phyloP scores from a whole-genome alignment of 331 rosid genomes.

The Rhamnella rubrinervis region DNA sequence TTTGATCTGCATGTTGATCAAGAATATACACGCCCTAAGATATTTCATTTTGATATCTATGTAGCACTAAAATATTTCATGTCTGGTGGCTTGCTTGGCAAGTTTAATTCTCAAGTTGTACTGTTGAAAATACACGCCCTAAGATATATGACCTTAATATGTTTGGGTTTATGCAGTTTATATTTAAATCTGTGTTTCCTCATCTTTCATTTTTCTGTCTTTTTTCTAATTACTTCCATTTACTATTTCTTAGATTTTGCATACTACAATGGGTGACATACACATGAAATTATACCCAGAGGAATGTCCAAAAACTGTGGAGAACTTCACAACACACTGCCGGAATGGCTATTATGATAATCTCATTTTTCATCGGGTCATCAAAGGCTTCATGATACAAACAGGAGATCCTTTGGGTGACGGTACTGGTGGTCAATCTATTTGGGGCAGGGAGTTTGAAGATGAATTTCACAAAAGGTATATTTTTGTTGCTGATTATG shows the following conservation, averaged over 20 bases:
- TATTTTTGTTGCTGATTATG: background rate
- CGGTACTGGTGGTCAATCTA: conserved; percentile 97
- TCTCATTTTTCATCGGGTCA: conserved; percentile 93
- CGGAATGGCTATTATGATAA: conserved; percentile 91
- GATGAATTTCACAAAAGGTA: conserved; percentile 99
- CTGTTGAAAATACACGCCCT: background rate
- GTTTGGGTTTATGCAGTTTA: background rate
- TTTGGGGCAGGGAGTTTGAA: conserved; percentile 99
- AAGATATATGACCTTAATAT: background rate
- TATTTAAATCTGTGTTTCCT: background rate
- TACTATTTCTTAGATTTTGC: conserved; percentile 59
- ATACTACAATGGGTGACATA: conserved; percentile 94
- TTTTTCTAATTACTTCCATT: conserved; percentile 4
- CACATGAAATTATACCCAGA: conserved; percentile 94
- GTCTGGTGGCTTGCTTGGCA: no score
- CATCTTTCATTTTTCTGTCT: background rate
- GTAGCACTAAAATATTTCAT: no score
- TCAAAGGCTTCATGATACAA: conserved; percentile 97
- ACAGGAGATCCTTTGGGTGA: conserved; percentile 99
- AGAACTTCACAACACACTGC: conserved; percentile 96
- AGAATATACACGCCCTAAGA: no score
- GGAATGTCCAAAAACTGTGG: conserved; percentile 98
- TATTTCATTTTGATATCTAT: no score
- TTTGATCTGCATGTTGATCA: no score
- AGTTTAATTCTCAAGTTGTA: no score